Base-by-base conservation (phyloP, 495 filamentous ascomycete genomes). In the Podospora pseudopauciseta region DNA sequence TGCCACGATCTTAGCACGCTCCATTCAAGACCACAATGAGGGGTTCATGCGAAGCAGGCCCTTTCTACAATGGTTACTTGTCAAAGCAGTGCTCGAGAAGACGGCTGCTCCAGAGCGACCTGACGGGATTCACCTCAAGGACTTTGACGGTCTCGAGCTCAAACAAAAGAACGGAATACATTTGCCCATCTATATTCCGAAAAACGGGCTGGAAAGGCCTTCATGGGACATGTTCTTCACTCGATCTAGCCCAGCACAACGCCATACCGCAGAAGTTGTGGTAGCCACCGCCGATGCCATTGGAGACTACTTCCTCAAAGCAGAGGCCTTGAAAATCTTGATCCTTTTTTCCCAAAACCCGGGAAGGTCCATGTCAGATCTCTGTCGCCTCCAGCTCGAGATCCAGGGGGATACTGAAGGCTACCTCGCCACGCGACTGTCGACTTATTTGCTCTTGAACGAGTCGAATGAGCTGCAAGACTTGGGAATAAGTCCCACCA, bases 51-150 rank as follows among this genome's bases (percentile, higher is more conserved):
- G 34, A 53, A 70, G 65, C 4, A 34, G 69, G n/a, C 73, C 73
- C 0, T 75, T 73, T 53, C 65, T 73, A 23, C 71, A 67, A 28
- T 75, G 62, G 61, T 53, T 75, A 11, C 69, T 75, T 15, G 73
- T 69, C 7, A 73, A 64, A 19, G 5, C 63, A 19, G 44, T 66
- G 1, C 16, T 64, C 27, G 71, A 67, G 28, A 68, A 73, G 64
- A 39, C 54, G 11, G 15, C 19, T 13, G 34, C 54, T 1, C 59
- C 59, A 4, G 26, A 58, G 30, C 32, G 55, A 0, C 69, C 64
- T 26, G 62, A 73, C 26, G 65, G 64, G 53, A 55, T 64, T 2
- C 9, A 39, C 5, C n/a, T 74, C 2, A 28, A 44, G 16, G 60
- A 70, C 4, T 67, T 65, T 44, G 13, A 15, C 4, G 72, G 72